phyloP scores from a whole-genome alignment of 148 eudicot genomes.

The Cornus suecica region DNA sequence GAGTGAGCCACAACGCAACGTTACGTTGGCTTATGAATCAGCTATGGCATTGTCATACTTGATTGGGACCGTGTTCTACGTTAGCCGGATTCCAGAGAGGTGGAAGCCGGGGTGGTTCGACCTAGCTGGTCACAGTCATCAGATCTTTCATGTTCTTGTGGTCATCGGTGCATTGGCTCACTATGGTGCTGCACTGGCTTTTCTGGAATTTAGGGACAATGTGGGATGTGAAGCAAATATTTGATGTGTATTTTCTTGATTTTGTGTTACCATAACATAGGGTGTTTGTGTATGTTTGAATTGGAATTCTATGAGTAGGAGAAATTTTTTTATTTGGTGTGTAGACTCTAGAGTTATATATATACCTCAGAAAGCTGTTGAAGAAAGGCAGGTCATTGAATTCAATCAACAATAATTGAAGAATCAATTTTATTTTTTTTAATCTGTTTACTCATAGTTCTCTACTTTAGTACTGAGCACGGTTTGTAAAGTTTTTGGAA shows the following conservation, averaged over 20 bases:
- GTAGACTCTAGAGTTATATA: background rate
- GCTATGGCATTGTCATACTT: conserved; percentile 74
- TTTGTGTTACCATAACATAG: background rate
- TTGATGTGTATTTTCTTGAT: background rate
- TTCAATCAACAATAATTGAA: background rate
- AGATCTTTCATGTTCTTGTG: conserved; percentile 87
- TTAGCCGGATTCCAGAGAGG: conserved; percentile 78
- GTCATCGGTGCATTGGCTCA: conserved; percentile 88
- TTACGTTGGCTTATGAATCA: conserved; percentile 59
- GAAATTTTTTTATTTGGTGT: background rate
- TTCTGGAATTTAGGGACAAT: conserved; percentile 49
- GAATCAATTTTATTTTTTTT: background rate
- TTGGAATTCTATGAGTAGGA: background rate
- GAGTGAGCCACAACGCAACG: conserved; percentile 57
- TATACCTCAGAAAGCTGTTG: background rate
- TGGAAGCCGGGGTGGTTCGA: conserved; percentile 92
- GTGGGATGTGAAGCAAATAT: conserved; percentile 36
- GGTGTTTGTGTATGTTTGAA: background rate
- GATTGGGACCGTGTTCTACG: conserved; percentile 71
- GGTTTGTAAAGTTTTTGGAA: too few species aligned
- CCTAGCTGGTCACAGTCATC: conserved; percentile 89
- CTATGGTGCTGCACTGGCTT: conserved; percentile 71
- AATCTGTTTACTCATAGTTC: background rate
- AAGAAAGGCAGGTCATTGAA: too few species aligned
- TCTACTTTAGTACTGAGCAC: background rate